A percentile compares a stretch with the other conserved stretches of the same genome.
Evolutionary conservation across 2,329 filamentous ascomycete species (phyloP).

Genomic region (Paramyrothecium sp.): DNA sequence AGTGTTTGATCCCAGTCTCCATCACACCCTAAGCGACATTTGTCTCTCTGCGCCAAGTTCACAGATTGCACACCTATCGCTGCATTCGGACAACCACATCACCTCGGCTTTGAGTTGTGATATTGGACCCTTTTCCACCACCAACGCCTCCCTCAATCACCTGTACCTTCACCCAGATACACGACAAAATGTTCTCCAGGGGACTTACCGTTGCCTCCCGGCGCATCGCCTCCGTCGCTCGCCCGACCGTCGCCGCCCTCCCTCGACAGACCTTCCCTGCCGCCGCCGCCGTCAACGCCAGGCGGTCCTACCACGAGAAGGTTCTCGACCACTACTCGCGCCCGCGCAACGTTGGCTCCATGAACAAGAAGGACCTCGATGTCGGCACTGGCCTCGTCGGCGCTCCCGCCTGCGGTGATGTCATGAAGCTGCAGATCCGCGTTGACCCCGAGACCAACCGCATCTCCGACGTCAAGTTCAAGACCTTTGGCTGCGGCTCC

Average conservation of each 20-base stretch:
- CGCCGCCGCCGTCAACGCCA: constrained; percentile 36
- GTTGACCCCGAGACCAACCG: constrained; percentile 86
- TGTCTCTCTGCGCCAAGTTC: background rate
- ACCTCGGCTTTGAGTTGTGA: background rate
- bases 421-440: constrained; percentile 79
- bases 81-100: background rate
- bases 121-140: background rate
- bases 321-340: constrained; percentile 51
- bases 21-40: too few relatives aligned
- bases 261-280: constrained; percentile 36
- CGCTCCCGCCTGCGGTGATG: constrained; percentile 84
- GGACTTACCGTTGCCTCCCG: constrained; percentile 41
- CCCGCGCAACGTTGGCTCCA: constrained; percentile 54
- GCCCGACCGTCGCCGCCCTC: constrained; percentile 34
- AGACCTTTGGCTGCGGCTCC: constrained; percentile 93
- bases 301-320: constrained; percentile 53
- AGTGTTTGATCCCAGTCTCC: too few relatives aligned
- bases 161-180: constrained; percentile 9
- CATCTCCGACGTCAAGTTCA: constrained; percentile 95
- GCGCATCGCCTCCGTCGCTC: constrained; percentile 24
- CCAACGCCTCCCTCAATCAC: background rate
- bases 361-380: constrained; percentile 72
- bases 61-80: background rate
- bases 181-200: constrained; percentile 44
- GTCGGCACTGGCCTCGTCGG: constrained; percentile 92